Evolutionary conservation across 2,329 filamentous ascomycete species (phyloP), one percentile per base, ranked within the genome.

Genomic region (Neofusicoccum sp.): DNA sequence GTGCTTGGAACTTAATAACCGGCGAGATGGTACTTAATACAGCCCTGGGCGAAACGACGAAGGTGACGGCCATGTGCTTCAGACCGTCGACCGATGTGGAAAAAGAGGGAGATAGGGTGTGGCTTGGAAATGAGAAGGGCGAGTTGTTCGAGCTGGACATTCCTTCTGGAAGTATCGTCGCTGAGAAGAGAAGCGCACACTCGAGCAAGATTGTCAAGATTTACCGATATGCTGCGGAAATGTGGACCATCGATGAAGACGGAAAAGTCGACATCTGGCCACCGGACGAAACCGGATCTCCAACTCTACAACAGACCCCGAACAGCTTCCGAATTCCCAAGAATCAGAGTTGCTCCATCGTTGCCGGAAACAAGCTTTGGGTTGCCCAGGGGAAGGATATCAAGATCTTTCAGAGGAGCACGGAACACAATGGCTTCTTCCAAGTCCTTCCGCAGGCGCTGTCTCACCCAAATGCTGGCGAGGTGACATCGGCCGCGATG

Each of bases 211-310:
- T 99, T 54, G 84, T 90, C 64, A 91, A 87, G 67, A 96, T 99
- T 43, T 89, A 91, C 70, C 86, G 95, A 40, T 89, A 96, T 73
- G 88, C 86, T 64, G 91, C 91, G 66, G 90, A 97, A 69, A 85
- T 99, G 72, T 99, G 95, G 95, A 93, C 93, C 0, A 75, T 99
- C 49, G 95, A 98, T 71, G 93, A 97, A 65, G 86, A 89, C 48
- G 95, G 95, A 9, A 90, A 89, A 47, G 78, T 99, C 12, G 87
- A 91, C 65, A 84, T 98, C 4, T 99, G 95, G 95, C 87, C 86
- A 1, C 88, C 93, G 3, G 90, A 92, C 67, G 82, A 85, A n/a
- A 84, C 84, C 5, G 88, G 89, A 0, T 82, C 87, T 30, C 92
- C 93, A 1, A 93, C 86, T 63, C 76, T 98, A 31, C 84, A 86